Base-by-base conservation (phyloP, 306 rosid genomes). In the Acacia acuminata region DNA sequence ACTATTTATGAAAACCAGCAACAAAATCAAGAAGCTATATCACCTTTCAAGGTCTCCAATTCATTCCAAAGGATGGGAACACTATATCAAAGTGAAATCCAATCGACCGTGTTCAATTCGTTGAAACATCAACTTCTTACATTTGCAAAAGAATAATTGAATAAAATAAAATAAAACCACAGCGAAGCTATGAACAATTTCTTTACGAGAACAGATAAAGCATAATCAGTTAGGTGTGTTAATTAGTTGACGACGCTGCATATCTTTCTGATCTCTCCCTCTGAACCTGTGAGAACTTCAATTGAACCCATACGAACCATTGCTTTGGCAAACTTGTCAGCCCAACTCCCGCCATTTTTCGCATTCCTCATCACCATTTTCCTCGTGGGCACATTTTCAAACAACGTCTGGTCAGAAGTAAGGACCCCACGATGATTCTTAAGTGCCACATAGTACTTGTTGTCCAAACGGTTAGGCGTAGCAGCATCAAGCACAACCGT, bases 341-440 rank as follows among this genome's bases (percentile, higher is more conserved):
- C 47, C 88, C 88, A 87, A 0, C 5, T 15, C 0, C 71, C 73
- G 42, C 75, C 81, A 55, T 82, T 8, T 9, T 20, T 64, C 0
- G 72, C 90, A 87, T 87, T 87, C 42, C 24, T 75, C 3, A 64
- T 24, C 74, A 82, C 88, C 82, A 45, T 79, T 27, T n/a, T 32
- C 44, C 64, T 82, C 0, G 88, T 87, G 56, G 83, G 76, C 8
- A 43, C 12, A 17, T 82, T 79, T 12, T 2, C 38, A 0, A 47
- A 5, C 86, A 84, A 48, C 0, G 88, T 84, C 27, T 87, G 90
- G 38, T 87, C 90, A 0, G 88, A 87, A 12, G 84, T 84, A 42
- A 87, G 73, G 64, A 87, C 20, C 7, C 88, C 90, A 47, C 82
- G 84, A 5, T 82, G 82, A 3, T 76, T 87, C 71, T 30, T 79